Evolutionary conservation across 371 early-diverging fungal genomes (phyloP).

Genomic region (Amoeboaphelidium protococcarum): DNA sequence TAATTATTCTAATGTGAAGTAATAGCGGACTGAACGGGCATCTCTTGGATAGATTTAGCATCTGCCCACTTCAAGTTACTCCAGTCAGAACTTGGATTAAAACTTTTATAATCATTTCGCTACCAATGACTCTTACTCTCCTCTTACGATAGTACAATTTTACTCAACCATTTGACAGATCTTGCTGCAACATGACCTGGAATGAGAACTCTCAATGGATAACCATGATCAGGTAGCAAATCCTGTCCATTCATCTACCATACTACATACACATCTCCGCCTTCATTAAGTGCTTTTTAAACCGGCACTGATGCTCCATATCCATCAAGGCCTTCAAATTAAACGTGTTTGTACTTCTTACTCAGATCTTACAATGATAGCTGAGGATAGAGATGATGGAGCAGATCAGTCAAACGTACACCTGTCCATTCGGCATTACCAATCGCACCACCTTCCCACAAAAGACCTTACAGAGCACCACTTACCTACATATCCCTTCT

Average conservation of each 20-base stretch:
- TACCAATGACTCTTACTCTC: slow-evolving; percentile 2
- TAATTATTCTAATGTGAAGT: neutral
- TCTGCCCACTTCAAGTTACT: neutral
- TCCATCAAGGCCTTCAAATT: slow-evolving; percentile 1
- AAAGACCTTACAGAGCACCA: neutral
- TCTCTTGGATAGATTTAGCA: neutral
- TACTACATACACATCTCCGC: slow-evolving; percentile 1
- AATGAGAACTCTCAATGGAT: slow-evolving; percentile 1
- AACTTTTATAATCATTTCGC: slow-evolving; percentile 1
- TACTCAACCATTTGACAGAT: slow-evolving; percentile 1
- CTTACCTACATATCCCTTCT: neutral
- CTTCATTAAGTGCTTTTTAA: neutral
- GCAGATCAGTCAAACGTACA: neutral
- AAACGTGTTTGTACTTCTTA: neutral
- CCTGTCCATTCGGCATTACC: neutral
- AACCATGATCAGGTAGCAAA: slow-evolving; percentile 1
- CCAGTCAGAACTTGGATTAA: neutral
- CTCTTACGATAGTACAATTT: neutral
- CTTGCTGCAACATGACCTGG: slow-evolving; percentile 3
- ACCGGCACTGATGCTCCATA: slow-evolving; percentile 1
- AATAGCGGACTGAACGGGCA: slow-evolving; percentile 1
- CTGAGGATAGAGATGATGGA: neutral
- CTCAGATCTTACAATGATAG: neutral
- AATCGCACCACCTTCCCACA: slow-evolving; percentile 2
- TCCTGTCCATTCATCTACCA: neutral